phyloP scores from a whole-genome alignment of 306 rosid species.

The Gleditsia sinensis region DNA sequence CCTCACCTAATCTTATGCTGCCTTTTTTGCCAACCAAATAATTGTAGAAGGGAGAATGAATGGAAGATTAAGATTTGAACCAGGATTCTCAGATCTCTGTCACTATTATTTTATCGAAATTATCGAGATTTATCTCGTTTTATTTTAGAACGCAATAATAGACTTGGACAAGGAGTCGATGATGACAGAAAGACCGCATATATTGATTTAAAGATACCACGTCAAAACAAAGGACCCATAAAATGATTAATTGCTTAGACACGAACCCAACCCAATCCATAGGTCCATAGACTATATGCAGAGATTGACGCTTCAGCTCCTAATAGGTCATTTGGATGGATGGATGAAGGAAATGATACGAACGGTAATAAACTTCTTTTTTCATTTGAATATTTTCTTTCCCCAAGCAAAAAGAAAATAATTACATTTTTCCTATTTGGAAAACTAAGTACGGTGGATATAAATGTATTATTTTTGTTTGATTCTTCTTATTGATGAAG shows the following conservation, averaged over 20 bases:
- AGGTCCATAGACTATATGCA: neutral
- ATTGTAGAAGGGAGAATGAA: constrained; percentile 10
- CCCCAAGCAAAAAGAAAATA: too few relatives aligned
- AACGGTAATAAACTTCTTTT: neutral
- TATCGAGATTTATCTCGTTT: constrained; percentile 23
- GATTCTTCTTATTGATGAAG: neutral
- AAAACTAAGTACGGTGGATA: too few relatives aligned
- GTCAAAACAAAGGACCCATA: neutral
- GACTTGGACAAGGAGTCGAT: neutral
- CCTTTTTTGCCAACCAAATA: constrained; percentile 37
- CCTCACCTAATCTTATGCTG: constrained; percentile 19
- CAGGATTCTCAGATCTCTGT: constrained; percentile 24
- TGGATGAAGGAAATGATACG: too few relatives aligned
- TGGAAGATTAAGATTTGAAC: constrained; percentile 12
- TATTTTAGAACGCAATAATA: neutral
- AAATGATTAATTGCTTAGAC: neutral
- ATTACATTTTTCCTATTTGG: too few relatives aligned
- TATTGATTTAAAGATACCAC: constrained; percentile 4
- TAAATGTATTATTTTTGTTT: too few relatives aligned
- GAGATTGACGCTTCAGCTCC: neutral
- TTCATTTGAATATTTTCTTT: neutral
- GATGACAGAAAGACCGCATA: constrained; percentile 3
- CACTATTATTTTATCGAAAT: too few relatives aligned
- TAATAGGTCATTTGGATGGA: neutral
- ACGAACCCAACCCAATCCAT: neutral